A percentile compares a stretch with the other conserved stretches of the same genome.
These are phyloP conservation scores for Chlamydomonas applanata DNA, from an alignment of 139 green algal genomes.

Conservation along the genomic window DNA sequence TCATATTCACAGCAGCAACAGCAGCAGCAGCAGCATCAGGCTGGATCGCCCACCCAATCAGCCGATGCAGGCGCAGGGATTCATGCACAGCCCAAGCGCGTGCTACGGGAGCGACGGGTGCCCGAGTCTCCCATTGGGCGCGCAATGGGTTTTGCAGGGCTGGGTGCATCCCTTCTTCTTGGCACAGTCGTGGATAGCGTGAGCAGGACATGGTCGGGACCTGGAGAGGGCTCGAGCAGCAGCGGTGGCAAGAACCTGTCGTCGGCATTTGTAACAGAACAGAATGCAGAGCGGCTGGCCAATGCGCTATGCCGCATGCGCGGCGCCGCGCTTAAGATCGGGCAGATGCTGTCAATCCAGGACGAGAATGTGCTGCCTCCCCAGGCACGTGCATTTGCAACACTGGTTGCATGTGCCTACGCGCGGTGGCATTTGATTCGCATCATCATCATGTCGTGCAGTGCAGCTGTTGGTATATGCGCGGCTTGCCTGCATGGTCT, in stretches of 20 bases:
- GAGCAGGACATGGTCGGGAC: constrained; percentile 16
- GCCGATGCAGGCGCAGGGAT: no score
- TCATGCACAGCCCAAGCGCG: not conserved
- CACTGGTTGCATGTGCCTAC: no score
- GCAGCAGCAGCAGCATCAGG: not conserved
- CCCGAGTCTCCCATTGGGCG: constrained; percentile 72
- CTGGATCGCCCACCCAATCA: not conserved
- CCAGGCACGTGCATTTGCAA: constrained; percentile 43
- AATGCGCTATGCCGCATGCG: constrained; percentile 89
- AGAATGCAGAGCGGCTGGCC: constrained; percentile 89
- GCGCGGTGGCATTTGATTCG: no score
- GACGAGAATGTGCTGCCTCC: constrained; percentile 88
- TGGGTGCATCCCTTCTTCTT: constrained; percentile 75
- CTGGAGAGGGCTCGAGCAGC: not conserved
- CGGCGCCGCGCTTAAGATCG: constrained; percentile 93
- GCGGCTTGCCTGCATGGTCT: no score
- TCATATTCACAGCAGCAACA: not conserved
- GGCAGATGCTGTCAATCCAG: constrained; percentile 97
- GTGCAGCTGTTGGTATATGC: no score
- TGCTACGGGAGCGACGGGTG: constrained; percentile 55
- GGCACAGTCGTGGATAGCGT: constrained; percentile 69
- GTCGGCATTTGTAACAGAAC: constrained; percentile 59
- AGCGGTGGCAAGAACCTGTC: constrained; percentile 6
- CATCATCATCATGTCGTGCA: no score
- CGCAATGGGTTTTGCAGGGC: constrained; percentile 78